phyloP scores from a whole-genome alignment of 2,329 filamentous ascomycete genomes.

The Aspergillus brunneoviolaceus region DNA sequence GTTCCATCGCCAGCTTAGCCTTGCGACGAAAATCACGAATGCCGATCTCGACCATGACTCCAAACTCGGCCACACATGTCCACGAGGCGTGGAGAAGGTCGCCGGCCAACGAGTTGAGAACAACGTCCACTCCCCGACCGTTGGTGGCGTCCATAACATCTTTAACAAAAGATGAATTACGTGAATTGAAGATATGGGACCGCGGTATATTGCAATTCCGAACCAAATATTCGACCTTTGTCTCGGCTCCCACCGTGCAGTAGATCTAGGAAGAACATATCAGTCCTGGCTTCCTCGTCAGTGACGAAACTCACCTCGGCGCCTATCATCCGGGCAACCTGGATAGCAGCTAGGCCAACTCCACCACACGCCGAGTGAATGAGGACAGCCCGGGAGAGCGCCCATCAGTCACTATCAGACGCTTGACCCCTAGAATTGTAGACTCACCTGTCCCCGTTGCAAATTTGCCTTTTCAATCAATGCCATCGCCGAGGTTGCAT shows the following conservation, averaged over 20 bases:
- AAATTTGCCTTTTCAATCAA: too few species aligned
- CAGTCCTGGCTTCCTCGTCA: neutral
- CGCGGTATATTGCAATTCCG: slow-evolving; percentile 18
- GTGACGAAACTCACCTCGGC: neutral
- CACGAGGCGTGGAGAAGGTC: slow-evolving; percentile 29
- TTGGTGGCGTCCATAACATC: slow-evolving; percentile 22
- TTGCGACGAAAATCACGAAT: slow-evolving; percentile 11
- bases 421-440: too few species aligned
- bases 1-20: slow-evolving; percentile 17
- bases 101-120: slow-evolving; percentile 31
- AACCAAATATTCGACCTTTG: slow-evolving; percentile 22
- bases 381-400: slow-evolving; percentile 16
- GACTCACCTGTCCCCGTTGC: too few species aligned
- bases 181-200: slow-evolving; percentile 27
- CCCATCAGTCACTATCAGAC: neutral
- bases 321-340: slow-evolving; percentile 10
- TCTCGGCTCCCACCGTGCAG: slow-evolving; percentile 25
- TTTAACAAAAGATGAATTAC: slow-evolving; percentile 18
- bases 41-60: slow-evolving; percentile 24
- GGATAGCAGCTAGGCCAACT: slow-evolving; percentile 26
- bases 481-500: too few species aligned
- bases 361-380: slow-evolving; percentile 24
- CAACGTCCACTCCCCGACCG: slow-evolving; percentile 26
- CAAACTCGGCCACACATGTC: slow-evolving; percentile 26
- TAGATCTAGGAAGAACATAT: slow-evolving; percentile 3